Base-by-base conservation (phyloP, 805 yeast genomes). In the Metschnikowia arizonensis region DNA sequence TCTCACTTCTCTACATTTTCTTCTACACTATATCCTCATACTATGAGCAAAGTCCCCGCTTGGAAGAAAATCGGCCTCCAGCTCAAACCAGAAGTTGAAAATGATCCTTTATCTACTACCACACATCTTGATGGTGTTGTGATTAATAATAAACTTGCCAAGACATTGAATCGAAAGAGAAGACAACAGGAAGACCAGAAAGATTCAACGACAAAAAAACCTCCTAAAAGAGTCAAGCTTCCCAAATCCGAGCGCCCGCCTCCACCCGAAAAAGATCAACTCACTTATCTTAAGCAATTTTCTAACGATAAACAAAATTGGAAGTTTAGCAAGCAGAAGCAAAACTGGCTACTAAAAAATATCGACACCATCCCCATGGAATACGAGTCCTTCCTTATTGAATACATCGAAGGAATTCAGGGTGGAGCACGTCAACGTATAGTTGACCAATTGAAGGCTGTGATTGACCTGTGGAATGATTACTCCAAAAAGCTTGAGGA, bases 241-340 rank as follows among this genome's bases (percentile, higher is more conserved):
- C 88, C 93, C 7, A 86, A 85, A 59, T 59, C 64, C 21, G 85
- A 84, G 57, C 74, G 88, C 44, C 69, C 72, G 0, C 82, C 88
- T 1, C 85, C 88, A 1, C 89, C 88, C 28, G 91, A 83, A 52
- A 81, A 77, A 50, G 95, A 86, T 56, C 93, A 86, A 60, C 69
- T 83, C 29, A 77, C 68, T 0, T 86, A 86, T 58, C 64, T 86
- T 54, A 73, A 77, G 46, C 82, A 76, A 44, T 87, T 73, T 56
- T 60, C 66, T 3, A 72, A 74, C 10, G 87, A 83, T 50, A 67
- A 63, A 48, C 78, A 66, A 0, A 71, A 74, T 47, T 87, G 95
- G 95, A 87, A 87, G 68, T 87, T 87, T 62, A 82, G 88, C 47
- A 87, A 87, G 57, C 90, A 83, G 68, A 86, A 87, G 52, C 95